Evolutionary conservation across 306 rosid genomes (phyloP).

Genomic region (Bauhinia variegata): DNA sequence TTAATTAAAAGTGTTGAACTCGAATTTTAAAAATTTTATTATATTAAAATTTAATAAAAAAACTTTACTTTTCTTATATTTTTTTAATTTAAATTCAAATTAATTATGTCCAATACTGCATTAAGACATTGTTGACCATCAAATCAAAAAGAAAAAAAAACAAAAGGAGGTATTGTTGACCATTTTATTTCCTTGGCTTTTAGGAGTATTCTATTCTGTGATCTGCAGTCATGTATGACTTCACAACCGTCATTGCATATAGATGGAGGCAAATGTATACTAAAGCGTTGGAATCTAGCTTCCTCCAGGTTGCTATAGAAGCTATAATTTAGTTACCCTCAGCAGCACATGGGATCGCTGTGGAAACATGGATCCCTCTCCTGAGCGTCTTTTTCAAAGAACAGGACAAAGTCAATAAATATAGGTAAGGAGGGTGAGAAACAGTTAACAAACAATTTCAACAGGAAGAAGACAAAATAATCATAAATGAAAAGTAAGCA

Average conservation of each 20-base stretch:
- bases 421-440: constrained; percentile 41
- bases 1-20: too few relatives aligned
- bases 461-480: background rate
- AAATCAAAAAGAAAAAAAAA: too few relatives aligned
- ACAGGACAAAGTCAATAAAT: constrained; percentile 38
- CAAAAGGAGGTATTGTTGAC: too few relatives aligned
- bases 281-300: constrained; percentile 17
- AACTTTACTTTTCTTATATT: too few relatives aligned
- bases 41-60: too few relatives aligned
- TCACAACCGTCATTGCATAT: constrained; percentile 4
- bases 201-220: background rate
- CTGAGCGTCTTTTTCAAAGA: constrained; percentile 31
- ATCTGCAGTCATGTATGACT: too few relatives aligned
- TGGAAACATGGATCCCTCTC: constrained; percentile 13
- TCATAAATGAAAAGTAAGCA: background rate
- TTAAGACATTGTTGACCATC: constrained; percentile 32
- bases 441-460: constrained; percentile 17
- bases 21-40: too few relatives aligned
- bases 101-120: too few relatives aligned
- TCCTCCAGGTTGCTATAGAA: constrained; percentile 2
- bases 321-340: constrained; percentile 19
- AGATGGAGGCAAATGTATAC: constrained; percentile 25
- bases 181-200: too few relatives aligned
- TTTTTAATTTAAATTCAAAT: too few relatives aligned
- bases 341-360: constrained; percentile 4